These are phyloP conservation scores for Coemansia sp. DNA, from an alignment of 371 early-diverging fungal genomes.

Conservation along the genomic window DNA sequence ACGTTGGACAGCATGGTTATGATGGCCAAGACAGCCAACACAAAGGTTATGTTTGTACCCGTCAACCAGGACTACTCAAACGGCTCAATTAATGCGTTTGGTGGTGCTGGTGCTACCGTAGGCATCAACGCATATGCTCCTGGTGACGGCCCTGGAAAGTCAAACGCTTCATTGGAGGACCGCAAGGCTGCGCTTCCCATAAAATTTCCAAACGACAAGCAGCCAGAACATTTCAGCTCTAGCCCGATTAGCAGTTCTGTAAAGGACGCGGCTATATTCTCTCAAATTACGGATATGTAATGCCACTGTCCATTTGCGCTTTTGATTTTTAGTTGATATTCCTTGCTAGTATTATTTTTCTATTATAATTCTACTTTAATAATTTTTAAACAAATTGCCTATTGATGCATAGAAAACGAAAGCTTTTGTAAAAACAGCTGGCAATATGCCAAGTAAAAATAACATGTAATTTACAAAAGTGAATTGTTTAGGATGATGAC, in stretches of 20 bases:
- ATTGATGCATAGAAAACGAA: background rate
- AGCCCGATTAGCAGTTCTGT: conserved; percentile 25
- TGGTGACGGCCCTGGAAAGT: background rate
- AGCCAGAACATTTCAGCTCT: conserved; percentile 14
- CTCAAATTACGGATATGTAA: conserved; percentile 39
- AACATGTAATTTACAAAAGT: background rate
- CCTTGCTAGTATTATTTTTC: background rate
- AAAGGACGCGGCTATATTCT: conserved; percentile 29
- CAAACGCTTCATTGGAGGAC: background rate
- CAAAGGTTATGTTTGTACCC: conserved; percentile 54
- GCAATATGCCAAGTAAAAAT: background rate
- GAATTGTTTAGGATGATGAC: background rate
- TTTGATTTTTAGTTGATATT: background rate
- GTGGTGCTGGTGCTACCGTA: conserved; percentile 41
- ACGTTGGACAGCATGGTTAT: conserved; percentile 81
- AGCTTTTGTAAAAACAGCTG: background rate
- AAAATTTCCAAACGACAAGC: background rate
- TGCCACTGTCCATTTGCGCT: background rate
- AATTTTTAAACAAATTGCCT: background rate
- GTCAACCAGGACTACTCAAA: conserved; percentile 48
- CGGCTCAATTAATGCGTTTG: conserved; percentile 47
- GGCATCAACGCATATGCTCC: conserved; percentile 27
- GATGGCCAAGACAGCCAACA: conserved; percentile 61
- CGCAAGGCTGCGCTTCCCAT: conserved; percentile 1
- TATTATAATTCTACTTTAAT: background rate